phyloP scores from a whole-genome alignment of 2,329 filamentous ascomycete species.

The Exophiala calicioides region DNA sequence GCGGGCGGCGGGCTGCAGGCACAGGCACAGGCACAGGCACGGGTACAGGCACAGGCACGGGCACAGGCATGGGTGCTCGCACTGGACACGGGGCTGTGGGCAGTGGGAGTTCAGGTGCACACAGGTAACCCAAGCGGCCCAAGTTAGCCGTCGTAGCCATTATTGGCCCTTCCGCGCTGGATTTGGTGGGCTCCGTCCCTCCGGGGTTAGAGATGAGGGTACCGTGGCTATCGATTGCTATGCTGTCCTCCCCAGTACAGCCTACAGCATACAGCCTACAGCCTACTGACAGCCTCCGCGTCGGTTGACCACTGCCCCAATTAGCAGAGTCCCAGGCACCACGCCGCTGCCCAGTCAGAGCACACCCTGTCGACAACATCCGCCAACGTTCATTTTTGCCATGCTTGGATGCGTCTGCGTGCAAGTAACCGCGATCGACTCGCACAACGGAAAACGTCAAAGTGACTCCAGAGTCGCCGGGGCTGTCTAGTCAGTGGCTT shows the following conservation, averaged over 20 bases:
- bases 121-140: too few relatives aligned
- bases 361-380: conserved; percentile 7
- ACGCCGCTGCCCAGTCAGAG: neutral
- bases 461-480: conserved; percentile 6
- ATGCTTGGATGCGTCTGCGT: conserved; percentile 14
- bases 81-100: too few relatives aligned
- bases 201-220: conserved; percentile 16
- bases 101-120: too few relatives aligned
- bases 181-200: conserved; percentile 7
- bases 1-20: too few relatives aligned
- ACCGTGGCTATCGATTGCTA: conserved; percentile 15
- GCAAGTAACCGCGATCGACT: conserved; percentile 23
- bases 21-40: too few relatives aligned
- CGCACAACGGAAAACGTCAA: conserved; percentile 22
- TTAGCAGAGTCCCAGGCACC: neutral
- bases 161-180: too few relatives aligned
- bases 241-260: conserved; percentile 9
- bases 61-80: too few relatives aligned
- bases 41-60: too few relatives aligned
- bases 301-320: neutral
- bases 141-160: too few relatives aligned
- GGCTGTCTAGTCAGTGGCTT: conserved; percentile 17
- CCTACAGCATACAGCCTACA: too few relatives aligned
- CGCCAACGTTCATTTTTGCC: conserved; percentile 22
- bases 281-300: neutral